These are phyloP conservation scores for Tricholomella constricta DNA, from an alignment of 768 basidiomycete genomes.

Conservation along the genomic window DNA sequence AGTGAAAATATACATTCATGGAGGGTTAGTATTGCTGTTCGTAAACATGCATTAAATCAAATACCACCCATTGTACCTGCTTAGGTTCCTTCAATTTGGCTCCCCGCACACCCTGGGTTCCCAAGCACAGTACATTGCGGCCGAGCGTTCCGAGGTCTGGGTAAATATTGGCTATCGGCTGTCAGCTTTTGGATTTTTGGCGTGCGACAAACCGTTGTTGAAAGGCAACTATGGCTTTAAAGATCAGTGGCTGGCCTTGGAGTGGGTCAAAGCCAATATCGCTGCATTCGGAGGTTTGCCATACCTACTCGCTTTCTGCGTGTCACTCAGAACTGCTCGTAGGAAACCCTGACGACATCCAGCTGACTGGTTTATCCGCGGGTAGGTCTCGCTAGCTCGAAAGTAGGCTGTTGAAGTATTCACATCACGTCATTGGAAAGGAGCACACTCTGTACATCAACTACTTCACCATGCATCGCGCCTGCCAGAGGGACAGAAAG, in stretches of 20 bases:
- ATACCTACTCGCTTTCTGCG: not conserved
- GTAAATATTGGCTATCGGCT: constrained; percentile 79
- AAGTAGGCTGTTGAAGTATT: too few relatives aligned
- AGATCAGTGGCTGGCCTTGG: constrained; percentile 78
- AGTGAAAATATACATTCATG: constrained; percentile 77
- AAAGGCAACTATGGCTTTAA: constrained; percentile 84
- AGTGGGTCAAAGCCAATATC: constrained; percentile 74
- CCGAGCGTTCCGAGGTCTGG: constrained; percentile 67
- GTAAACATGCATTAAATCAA: not conserved
- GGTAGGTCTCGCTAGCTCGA: constrained; percentile 37
- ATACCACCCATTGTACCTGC: not conserved
- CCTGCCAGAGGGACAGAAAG: constrained; percentile 52
- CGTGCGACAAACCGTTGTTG: constrained; percentile 59
- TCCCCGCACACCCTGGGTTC: constrained; percentile 63
- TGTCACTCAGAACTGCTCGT: not conserved
- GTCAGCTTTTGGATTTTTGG: constrained; percentile 77
- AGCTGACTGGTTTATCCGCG: constrained; percentile 71
- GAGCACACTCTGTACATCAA: constrained; percentile 77
- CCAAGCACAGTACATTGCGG: constrained; percentile 69
- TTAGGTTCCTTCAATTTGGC: constrained; percentile 76
- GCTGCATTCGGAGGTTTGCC: constrained; percentile 70
- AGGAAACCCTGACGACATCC: constrained; percentile 65
- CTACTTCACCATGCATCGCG: constrained; percentile 69
- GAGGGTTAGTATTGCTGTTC: constrained; percentile 54
- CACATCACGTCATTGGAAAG: constrained; percentile 31